Evolutionary conservation across 1,139 yeast species (phyloP).

Genomic region (Magnusiomyces tetraspermus): DNA sequence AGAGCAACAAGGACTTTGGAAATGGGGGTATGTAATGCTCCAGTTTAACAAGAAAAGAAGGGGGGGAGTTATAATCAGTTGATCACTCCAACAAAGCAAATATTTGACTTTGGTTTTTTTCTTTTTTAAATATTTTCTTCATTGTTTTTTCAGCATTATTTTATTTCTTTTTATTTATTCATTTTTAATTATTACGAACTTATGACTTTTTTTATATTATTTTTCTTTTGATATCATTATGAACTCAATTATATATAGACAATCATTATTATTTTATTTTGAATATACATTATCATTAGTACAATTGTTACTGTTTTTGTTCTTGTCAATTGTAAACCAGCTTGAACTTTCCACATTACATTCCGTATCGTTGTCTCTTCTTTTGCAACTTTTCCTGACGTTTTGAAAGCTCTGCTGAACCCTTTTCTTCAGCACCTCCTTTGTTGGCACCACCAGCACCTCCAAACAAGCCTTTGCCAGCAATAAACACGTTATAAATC

Average conservation of each 20-base stretch:
- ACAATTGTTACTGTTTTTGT: too few relatives aligned
- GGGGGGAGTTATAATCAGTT: neutral
- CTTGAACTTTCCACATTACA: too few relatives aligned
- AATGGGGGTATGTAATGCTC: conserved; percentile 24
- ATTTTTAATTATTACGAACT: conserved; percentile 6
- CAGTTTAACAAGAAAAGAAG: conserved; percentile 9
- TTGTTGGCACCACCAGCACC: conserved; percentile 15
- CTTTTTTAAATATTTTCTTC: conserved; percentile 3
- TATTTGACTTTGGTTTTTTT: neutral
- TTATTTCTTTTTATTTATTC: neutral
- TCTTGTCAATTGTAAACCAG: too few relatives aligned
- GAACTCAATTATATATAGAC: too few relatives aligned
- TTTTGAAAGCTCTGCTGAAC: conserved; percentile 34
- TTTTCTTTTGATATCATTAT: conserved; percentile 31
- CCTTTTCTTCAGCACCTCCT: conserved; percentile 13
- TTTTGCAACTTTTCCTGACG: conserved; percentile 47
- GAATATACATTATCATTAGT: too few relatives aligned
- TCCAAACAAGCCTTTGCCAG: conserved; percentile 8
- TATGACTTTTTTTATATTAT: conserved; percentile 41
- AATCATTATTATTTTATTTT: too few relatives aligned
- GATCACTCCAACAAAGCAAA: neutral
- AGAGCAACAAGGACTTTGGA: conserved; percentile 26
- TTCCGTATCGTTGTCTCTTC: conserved; percentile 32
- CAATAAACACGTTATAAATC: conserved; percentile 28
- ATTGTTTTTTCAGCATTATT: conserved; percentile 5